phyloP scores from a whole-genome alignment of 2,329 filamentous ascomycete genomes.

The Xylaria multiplex region DNA sequence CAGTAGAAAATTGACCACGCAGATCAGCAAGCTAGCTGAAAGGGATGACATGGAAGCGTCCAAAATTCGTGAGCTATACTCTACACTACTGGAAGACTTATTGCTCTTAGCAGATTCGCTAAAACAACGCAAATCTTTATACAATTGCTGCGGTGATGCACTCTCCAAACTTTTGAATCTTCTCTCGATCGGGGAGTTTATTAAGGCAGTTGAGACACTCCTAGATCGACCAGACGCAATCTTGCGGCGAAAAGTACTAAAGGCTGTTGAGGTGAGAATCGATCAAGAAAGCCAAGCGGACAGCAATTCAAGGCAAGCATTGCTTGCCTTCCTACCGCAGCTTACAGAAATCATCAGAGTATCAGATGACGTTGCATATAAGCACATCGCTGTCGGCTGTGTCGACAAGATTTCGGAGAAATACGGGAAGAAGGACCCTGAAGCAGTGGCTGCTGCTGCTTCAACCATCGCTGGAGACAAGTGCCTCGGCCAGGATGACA shows the following conservation, averaged over 20 bases:
- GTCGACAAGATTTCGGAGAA: constrained; percentile 94
- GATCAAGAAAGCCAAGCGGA: constrained; percentile 77
- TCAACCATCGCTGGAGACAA: constrained; percentile 78
- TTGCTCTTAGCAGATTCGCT: constrained; percentile 73
- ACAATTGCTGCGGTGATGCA: constrained; percentile 72
- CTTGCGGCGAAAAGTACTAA: constrained; percentile 81
- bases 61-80: constrained; percentile 75
- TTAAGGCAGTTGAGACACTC: constrained; percentile 85
- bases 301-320: constrained; percentile 70
- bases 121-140: constrained; percentile 64
- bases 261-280: constrained; percentile 82
- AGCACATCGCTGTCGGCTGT: constrained; percentile 86
- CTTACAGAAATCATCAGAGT: constrained; percentile 80
- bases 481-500: constrained; percentile 79
- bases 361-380: constrained; percentile 77
- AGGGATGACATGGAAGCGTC: constrained; percentile 72
- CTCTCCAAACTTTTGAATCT: constrained; percentile 84
- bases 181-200: constrained; percentile 86
- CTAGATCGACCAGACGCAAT: constrained; percentile 79
- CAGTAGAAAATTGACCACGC: constrained; percentile 65
- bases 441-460: constrained; percentile 79
- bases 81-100: constrained; percentile 72
- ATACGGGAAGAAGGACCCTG: constrained; percentile 90
- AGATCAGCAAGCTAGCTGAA: constrained; percentile 67
- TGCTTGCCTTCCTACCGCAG: constrained; percentile 82